Conservation (phyloP, 2,329 filamentous ascomycete genomes). For the Cladosporium sp. region DNA sequence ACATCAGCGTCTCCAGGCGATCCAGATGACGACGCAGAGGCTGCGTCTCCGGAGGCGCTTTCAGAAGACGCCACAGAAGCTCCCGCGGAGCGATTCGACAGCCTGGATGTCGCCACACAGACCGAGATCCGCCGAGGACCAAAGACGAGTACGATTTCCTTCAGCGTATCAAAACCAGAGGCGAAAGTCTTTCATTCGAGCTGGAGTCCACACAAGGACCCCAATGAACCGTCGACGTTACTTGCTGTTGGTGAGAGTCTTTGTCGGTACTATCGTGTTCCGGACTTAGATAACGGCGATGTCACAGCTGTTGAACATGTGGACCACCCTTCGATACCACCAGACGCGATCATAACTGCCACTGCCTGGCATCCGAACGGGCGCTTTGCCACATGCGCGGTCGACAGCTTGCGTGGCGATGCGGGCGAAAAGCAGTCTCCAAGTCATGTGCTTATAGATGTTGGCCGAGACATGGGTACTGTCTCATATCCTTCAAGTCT, state of each 20-base stretch:
- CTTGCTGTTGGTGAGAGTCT: slow-evolving; percentile 31
- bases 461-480: slow-evolving; percentile 20
- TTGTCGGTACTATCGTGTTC: slow-evolving; percentile 32
- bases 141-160: slow-evolving; percentile 32
- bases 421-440: slow-evolving; percentile 19
- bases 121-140: slow-evolving; percentile 29
- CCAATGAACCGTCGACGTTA: slow-evolving; percentile 23
- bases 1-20: slow-evolving; percentile 23
- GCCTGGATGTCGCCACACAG: slow-evolving; percentile 31
- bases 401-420: slow-evolving; percentile 21
- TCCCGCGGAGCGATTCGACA: slow-evolving; percentile 29
- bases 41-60: slow-evolving; percentile 21
- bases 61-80: slow-evolving; percentile 25
- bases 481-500: slow-evolving; percentile 19
- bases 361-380: slow-evolving; percentile 33
- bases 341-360: slow-evolving; percentile 28
- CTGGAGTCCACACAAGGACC: slow-evolving; percentile 27
- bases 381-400: slow-evolving; percentile 26
- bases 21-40: slow-evolving; percentile 25
- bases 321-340: slow-evolving; percentile 26
- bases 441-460: slow-evolving; percentile 25
- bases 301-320: slow-evolving; percentile 19
- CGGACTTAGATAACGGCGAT: slow-evolving; percentile 19
- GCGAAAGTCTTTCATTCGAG: slow-evolving; percentile 25
- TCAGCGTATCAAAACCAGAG: slow-evolving; percentile 29